Evolutionary conservation across 495 filamentous ascomycete species (phyloP).

Genomic region (Aspergillus panamensis): DNA sequence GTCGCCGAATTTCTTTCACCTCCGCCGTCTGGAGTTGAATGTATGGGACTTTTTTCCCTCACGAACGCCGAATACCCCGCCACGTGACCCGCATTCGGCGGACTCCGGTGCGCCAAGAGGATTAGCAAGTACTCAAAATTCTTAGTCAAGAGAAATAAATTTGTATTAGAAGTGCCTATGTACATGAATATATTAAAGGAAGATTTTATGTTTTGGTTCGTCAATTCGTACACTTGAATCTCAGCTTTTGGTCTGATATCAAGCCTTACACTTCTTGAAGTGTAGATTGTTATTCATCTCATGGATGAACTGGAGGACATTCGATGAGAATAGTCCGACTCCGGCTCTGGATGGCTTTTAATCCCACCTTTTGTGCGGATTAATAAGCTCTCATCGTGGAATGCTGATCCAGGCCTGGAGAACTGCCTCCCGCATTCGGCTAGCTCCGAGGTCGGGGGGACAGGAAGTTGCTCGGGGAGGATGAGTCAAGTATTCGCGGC

Average conservation of each 20-base stretch:
- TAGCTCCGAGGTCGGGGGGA: not conserved
- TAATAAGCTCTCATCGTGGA: no score
- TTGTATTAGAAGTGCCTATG: not conserved
- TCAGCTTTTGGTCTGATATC: not conserved
- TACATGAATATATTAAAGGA: not conserved
- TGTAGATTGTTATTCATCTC: no score
- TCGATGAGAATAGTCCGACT: no score
- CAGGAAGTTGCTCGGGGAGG: not conserved
- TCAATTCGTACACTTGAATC: not conserved
- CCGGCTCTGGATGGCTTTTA: not conserved
- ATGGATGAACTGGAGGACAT: no score
- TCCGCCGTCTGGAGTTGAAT: not conserved
- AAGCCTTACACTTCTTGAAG: no score
- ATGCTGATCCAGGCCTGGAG: not conserved
- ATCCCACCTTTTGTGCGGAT: not conserved
- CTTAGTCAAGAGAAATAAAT: not conserved
- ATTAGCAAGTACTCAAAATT: not conserved
- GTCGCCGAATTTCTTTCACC: not conserved
- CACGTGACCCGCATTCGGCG: not conserved
- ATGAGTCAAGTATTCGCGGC: not conserved
- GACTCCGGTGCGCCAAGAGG: not conserved
- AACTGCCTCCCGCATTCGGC: not conserved
- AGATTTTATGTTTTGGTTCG: not conserved
- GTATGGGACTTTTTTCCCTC: not conserved
- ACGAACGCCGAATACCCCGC: not conserved